Base-by-base conservation (phyloP, 331 rosid species). In the Pyrus hybrid region DNA sequence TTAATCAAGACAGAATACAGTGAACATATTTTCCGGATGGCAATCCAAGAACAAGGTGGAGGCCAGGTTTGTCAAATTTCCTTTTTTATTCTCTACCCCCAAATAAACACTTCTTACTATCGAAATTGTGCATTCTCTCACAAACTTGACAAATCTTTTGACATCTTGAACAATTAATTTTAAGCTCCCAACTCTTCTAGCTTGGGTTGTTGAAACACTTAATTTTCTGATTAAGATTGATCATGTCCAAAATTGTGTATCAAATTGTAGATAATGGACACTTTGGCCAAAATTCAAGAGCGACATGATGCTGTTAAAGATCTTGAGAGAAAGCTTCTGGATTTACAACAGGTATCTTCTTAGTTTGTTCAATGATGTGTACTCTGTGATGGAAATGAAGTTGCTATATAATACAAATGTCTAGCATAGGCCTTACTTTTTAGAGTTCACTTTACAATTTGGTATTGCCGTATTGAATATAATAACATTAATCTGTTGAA, bases 271-370 rank as follows among this genome's bases (percentile, higher is more conserved):
- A 83, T 94, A 82, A 77, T 86, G 89, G 98, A 90, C 76, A 90
- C 98, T 13, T 81, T 91, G 53, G 96, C 96, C 6, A 96, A 94
- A 87, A 94, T 94, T 81, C 98, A 94, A 57, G 98, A 94, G 83
- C 93, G 97, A 29, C 97, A 94, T 51, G 92, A 85, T 80, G 98
- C 97, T n/a, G 98, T 90, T 51, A 86, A 95, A 88, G 98, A 90
- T 10, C 87, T 92, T 43, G 99, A 92, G 86, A 90, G 76, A 82
- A 94, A 94, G 82, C 93, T 94, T 77, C 97, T 90, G 25, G 95
- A 87, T 76, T 78, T 94, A 75, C 97, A 92, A 18, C 97, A 94
- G 93, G 97, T 94, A 84, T 76, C 54, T 65, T 35, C 7, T 64
- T 61, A 17, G 25, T 35, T 82, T 77, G 4, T 72, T 54, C 29